These are phyloP conservation scores for Lipomyces starkeyi DNA, from an alignment of 805 yeast species.

Conservation along the genomic window DNA sequence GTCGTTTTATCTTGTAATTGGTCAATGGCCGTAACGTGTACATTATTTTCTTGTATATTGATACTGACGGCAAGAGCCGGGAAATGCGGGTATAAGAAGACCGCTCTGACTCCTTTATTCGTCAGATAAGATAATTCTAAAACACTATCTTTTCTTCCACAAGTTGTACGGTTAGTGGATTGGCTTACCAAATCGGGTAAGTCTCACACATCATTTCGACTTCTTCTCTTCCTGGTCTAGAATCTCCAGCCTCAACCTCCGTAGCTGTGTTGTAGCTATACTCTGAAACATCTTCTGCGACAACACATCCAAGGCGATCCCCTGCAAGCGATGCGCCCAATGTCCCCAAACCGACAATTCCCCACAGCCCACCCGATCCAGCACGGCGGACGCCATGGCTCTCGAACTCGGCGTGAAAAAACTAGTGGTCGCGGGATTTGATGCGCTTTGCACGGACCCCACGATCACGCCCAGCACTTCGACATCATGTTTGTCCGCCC, in stretches of 20 bases:
- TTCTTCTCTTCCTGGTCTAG: not conserved
- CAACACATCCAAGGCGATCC: not conserved
- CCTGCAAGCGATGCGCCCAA: not conserved
- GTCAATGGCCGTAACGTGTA: too few species aligned
- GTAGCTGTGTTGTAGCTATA: not conserved
- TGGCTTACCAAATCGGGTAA: too few species aligned
- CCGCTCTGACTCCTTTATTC: too few species aligned
- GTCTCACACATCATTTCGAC: not conserved
- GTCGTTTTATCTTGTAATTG: too few species aligned
- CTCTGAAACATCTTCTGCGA: conserved; percentile 2
- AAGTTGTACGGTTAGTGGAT: too few species aligned
- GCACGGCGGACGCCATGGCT: conserved; percentile 1
- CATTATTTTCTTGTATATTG: too few species aligned
- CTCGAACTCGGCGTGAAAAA: not conserved
- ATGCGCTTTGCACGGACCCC: not conserved
- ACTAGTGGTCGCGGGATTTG: not conserved
- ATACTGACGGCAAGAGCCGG: too few species aligned
- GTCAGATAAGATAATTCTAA: too few species aligned
- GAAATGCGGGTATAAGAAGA: too few species aligned
- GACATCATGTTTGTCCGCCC: not conserved
- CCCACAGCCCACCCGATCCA: not conserved
- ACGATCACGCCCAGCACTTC: not conserved
- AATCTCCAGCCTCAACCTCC: not conserved
- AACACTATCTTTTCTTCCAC: too few species aligned
- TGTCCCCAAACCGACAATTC: not conserved